phyloP scores from a whole-genome alignment of 2,329 filamentous ascomycete species.

The Gnomoniopsis smithogilvyi region DNA sequence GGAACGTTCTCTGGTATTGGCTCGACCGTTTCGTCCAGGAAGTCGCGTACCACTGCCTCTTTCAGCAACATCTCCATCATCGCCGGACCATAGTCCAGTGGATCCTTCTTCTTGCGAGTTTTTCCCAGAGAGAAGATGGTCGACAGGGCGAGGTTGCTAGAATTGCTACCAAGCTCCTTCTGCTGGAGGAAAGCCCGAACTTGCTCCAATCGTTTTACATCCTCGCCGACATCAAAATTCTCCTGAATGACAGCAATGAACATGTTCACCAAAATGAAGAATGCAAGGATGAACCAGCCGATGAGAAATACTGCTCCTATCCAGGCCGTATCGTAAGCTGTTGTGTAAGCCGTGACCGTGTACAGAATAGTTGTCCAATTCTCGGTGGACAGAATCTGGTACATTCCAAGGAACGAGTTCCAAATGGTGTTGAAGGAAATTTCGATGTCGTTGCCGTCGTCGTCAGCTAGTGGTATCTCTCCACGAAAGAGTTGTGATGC shows the following conservation, averaged over 20 bases:
- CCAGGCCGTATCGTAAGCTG: slow-evolving; percentile 72
- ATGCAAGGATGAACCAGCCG: slow-evolving; percentile 92
- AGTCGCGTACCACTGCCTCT: slow-evolving; percentile 91
- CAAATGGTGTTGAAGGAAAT: slow-evolving; percentile 88
- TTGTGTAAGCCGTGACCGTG: slow-evolving; percentile 69
- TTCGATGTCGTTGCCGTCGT: slow-evolving; percentile 57
- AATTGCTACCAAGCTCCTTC: slow-evolving; percentile 73
- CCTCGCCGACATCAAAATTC: slow-evolving; percentile 97
- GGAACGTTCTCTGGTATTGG: slow-evolving; percentile 35
- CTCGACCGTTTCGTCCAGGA: slow-evolving; percentile 72
- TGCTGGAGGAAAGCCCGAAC: slow-evolving; percentile 92
- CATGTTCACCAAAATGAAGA: slow-evolving; percentile 98
- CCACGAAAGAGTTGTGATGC: slow-evolving; percentile 90
- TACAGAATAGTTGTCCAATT: slow-evolving; percentile 93
- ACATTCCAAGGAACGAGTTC: slow-evolving; percentile 97
- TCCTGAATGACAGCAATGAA: slow-evolving; percentile 99
- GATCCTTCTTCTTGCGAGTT: slow-evolving; percentile 66
- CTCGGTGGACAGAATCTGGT: slow-evolving; percentile 92
- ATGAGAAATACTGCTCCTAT: slow-evolving; percentile 89
- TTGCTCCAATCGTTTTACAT: slow-evolving; percentile 95
- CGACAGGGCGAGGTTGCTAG: slow-evolving; percentile 73
- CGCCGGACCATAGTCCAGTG: slow-evolving; percentile 85
- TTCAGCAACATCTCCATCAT: slow-evolving; percentile 96
- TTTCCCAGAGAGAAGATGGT: slow-evolving; percentile 65
- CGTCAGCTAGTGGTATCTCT: slow-evolving; percentile 66